These are phyloP conservation scores for Carallia brachiata DNA, from an alignment of 345 rosid species.

Conservation along the genomic window DNA sequence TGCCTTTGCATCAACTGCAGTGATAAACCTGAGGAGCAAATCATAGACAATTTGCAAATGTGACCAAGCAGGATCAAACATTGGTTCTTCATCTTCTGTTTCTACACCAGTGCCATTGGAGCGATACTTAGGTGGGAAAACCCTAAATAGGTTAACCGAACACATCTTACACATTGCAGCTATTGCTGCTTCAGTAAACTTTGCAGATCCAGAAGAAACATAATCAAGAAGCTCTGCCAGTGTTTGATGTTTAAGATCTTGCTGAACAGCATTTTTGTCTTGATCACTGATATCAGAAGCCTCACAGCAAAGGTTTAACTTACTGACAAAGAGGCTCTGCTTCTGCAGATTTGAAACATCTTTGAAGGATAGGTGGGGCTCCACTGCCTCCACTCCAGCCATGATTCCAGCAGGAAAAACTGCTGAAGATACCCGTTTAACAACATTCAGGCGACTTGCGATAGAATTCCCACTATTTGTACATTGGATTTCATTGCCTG, in stretches of 20 bases:
- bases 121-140: slow-evolving; percentile 63
- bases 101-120: slow-evolving; percentile 44
- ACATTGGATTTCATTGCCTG: slow-evolving; percentile 46
- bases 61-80: slow-evolving; percentile 78
- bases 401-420: slow-evolving; percentile 78
- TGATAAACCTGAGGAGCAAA: slow-evolving; percentile 54
- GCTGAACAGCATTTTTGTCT: slow-evolving; percentile 44
- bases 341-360: slow-evolving; percentile 65
- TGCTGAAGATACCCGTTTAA: slow-evolving; percentile 74
- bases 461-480: slow-evolving; percentile 54
- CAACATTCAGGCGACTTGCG: slow-evolving; percentile 66
- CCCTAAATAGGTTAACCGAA: slow-evolving; percentile 58
- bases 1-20: slow-evolving; percentile 63
- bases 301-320: slow-evolving; percentile 65
- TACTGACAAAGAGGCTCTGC: slow-evolving; percentile 69
- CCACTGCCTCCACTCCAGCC: slow-evolving; percentile 71
- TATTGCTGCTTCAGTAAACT: slow-evolving; percentile 57
- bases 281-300: slow-evolving; percentile 48
- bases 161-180: slow-evolving; percentile 69
- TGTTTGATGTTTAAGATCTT: slow-evolving; percentile 54
- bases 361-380: slow-evolving; percentile 68
- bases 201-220: slow-evolving; percentile 63
- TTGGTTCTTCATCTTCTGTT: slow-evolving; percentile 69
- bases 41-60: slow-evolving; percentile 68
- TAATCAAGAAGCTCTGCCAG: slow-evolving; percentile 64